Conservation (phyloP, 352 stramenopile genomes). For the Pythium biforme region DNA sequence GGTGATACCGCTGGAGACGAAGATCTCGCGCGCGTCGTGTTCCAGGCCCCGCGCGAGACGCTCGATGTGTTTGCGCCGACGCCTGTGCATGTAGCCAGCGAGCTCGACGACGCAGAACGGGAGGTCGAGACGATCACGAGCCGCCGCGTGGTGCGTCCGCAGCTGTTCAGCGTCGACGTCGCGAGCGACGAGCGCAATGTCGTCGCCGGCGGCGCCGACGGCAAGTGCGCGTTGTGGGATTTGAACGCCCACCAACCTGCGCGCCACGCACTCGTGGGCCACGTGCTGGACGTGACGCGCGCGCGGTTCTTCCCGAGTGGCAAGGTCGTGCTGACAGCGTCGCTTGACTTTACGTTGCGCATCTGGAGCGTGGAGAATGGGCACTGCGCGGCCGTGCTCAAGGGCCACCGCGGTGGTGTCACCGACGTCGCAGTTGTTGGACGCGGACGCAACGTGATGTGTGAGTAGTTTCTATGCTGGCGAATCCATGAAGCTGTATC, state of each 20-base stretch:
- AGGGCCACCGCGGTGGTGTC: slow-evolving; percentile 55
- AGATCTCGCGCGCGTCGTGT: slow-evolving; percentile 31
- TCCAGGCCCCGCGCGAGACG: slow-evolving; percentile 49
- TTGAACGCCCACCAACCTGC: slow-evolving; percentile 28
- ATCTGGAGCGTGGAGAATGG: slow-evolving; percentile 58
- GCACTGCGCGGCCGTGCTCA: slow-evolving; percentile 54
- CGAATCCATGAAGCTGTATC: background rate
- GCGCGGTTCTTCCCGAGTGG: slow-evolving; percentile 69
- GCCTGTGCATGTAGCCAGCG: background rate
- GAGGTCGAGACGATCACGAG: background rate
- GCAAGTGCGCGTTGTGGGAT: slow-evolving; percentile 53
- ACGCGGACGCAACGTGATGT: slow-evolving; percentile 66
- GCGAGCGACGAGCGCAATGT: slow-evolving; percentile 46
- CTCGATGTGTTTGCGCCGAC: slow-evolving; percentile 29
- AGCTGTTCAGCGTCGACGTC: slow-evolving; percentile 56
- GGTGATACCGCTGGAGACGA: background rate
- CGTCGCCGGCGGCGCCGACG: slow-evolving; percentile 55
- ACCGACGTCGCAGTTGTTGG: slow-evolving; percentile 63
- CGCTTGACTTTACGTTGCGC: slow-evolving; percentile 69
- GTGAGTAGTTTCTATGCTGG: slow-evolving; percentile 31
- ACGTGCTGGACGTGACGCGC: slow-evolving; percentile 61
- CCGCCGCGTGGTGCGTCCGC: slow-evolving; percentile 13
- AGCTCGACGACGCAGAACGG: slow-evolving; percentile 2
- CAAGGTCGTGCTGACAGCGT: slow-evolving; percentile 64
- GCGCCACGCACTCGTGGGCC: slow-evolving; percentile 42